phyloP scores from a whole-genome alignment of 1,284 basidiomycete genomes.

The Veloboletus limbatus region DNA sequence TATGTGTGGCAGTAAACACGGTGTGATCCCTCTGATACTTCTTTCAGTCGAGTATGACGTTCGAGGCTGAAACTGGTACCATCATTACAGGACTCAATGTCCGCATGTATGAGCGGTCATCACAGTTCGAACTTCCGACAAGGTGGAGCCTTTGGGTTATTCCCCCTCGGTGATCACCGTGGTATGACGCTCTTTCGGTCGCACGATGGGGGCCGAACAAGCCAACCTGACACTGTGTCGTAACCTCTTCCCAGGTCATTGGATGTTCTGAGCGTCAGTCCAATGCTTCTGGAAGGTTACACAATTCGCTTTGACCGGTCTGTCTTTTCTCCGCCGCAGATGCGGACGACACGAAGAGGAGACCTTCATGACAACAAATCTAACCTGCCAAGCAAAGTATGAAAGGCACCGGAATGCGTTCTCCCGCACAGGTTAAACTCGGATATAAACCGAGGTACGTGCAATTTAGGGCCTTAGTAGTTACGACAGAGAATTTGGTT shows the following conservation, averaged over 20 bases:
- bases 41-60: background rate
- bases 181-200: background rate
- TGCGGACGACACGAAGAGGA: background rate
- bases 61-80: background rate
- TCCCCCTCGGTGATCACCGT: background rate
- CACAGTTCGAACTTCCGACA: background rate
- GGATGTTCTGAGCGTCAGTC: background rate
- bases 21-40: background rate
- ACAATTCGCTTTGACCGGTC: background rate
- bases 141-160: background rate
- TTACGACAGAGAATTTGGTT: background rate
- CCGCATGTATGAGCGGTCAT: slow-evolving; percentile 5
- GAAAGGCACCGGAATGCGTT: background rate
- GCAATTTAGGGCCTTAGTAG: background rate
- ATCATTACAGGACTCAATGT: slow-evolving; percentile 1
- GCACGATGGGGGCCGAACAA: background rate
- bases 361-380: background rate
- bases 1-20: no score
- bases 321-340: background rate
- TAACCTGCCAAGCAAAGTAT: background rate
- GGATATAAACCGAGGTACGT: background rate
- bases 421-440: background rate
- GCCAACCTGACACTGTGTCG: background rate
- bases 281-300: slow-evolving; percentile 5
- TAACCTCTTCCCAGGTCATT: background rate